phyloP scores from a whole-genome alignment of 2,329 filamentous ascomycete genomes.

The Sordariomycetes sp. region DNA sequence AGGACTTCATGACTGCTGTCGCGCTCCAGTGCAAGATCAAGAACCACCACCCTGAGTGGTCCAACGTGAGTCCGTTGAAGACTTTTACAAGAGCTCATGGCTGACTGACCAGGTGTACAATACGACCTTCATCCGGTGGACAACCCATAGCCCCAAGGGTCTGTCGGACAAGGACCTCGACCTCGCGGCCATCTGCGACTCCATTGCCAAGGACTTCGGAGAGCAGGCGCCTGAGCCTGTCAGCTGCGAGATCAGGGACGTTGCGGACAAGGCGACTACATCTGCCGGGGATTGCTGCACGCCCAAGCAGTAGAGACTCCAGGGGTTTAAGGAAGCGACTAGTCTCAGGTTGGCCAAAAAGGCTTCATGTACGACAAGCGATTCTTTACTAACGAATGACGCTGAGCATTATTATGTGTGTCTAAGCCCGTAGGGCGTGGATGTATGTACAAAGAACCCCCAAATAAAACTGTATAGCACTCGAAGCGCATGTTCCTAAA shows the following conservation, averaged over 20 bases:
- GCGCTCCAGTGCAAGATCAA: constrained; percentile 57
- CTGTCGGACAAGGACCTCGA: constrained; percentile 55
- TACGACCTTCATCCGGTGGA: constrained; percentile 63
- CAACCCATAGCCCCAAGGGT: constrained; percentile 58
- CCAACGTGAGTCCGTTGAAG: constrained; percentile 47
- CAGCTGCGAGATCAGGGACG: constrained; percentile 26
- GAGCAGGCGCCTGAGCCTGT: constrained; percentile 32
- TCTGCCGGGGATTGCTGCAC: constrained; percentile 45
- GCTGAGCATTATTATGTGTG: constrained; percentile 20
- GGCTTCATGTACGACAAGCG: no score
- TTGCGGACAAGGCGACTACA: constrained; percentile 35
- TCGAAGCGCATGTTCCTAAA: background rate
- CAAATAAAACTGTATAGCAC: background rate
- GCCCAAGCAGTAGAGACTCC: constrained; percentile 26
- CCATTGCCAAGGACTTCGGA: constrained; percentile 45
- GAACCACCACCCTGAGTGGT: constrained; percentile 71
- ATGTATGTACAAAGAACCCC: background rate
- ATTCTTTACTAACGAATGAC: no score
- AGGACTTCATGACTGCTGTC: constrained; percentile 70
- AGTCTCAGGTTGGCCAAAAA: no score
- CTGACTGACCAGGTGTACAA: constrained; percentile 51
- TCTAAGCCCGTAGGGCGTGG: constrained; percentile 6
- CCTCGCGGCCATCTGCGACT: constrained; percentile 55
- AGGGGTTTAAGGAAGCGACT: background rate
- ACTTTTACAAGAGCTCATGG: background rate